Base-by-base conservation (phyloP, 495 filamentous ascomycete genomes). In the Thermochaetoides thermophila region DNA sequence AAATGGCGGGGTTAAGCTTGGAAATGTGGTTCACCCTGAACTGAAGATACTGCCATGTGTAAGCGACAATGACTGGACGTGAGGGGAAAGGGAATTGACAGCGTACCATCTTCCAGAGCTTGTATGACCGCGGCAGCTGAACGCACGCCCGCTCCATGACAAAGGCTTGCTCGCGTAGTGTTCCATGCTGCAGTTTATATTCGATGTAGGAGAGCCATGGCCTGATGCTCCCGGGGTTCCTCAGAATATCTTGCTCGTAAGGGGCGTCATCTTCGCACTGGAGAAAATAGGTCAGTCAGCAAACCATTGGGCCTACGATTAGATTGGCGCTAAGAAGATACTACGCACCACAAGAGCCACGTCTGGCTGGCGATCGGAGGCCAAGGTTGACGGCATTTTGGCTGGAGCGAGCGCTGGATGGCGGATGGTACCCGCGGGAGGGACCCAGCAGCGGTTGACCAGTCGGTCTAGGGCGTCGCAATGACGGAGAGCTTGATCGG, bases 201-300 rank as follows among this genome's bases (percentile, higher is more conserved):
- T 86, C 81, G 56, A 86, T 81, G 49, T 99, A 99, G 37, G 81
- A 76, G 35, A 96, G 67, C 91, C 91, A 99, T 53, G 89, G 87
- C 57, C 89, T 94, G 42, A 86, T 74, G 50, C 73, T 89, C 44
- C 76, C 80, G 6, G 76, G 76, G 55, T 89, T 78, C 38, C 86
- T 77, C 26, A 86, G 61, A 28, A 99, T 73, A 60, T 99, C 91
- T 57, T 94, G 86, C 58, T 99, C 91, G 61, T 95, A 96, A 19
- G 93, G 69, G 22, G 78, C 74, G 56, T 99, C 91, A 51, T 87
- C 81, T 39, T 84, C 79, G 34, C 79, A 75, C 78, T 80, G 38
- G 8, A 22, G 28, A 7, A 28, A n/a, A n/a, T n/a, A n/a, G n/a
- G n/a, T n/a, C n/a, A n/a, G n/a, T n/a, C n/a, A n/a, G n/a, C n/a